phyloP scores from a whole-genome alignment of 2,329 filamentous ascomycete genomes.

The Leptographium radiaticola region DNA sequence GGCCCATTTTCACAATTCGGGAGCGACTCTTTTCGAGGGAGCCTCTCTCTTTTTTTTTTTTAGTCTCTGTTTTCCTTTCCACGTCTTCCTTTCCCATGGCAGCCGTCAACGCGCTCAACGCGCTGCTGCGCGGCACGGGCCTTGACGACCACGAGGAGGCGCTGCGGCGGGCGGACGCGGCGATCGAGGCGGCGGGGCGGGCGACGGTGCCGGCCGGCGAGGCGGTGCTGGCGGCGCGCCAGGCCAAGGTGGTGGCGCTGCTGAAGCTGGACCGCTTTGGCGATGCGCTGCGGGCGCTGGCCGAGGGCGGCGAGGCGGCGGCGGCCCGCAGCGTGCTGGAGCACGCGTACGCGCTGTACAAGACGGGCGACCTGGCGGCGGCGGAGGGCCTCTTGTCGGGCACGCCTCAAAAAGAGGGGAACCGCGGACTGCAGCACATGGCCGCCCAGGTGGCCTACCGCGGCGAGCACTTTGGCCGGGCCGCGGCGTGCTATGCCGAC shows the following conservation, averaged over 20 bases:
- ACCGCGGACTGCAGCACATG: conserved; percentile 35
- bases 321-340: conserved; percentile 52
- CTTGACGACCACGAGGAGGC: conserved; percentile 64
- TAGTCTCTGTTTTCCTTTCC: not conserved
- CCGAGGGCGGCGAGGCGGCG: conserved; percentile 47
- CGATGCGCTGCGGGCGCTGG: conserved; percentile 58
- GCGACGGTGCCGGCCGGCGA: conserved; percentile 29
- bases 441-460: conserved; percentile 61
- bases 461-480: conserved; percentile 57
- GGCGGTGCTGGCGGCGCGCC: conserved; percentile 38
- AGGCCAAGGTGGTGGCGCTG: conserved; percentile 60
- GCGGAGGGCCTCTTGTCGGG: conserved; percentile 37
- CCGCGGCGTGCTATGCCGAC: conserved; percentile 48
- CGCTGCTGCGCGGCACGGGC: conserved; percentile 38
- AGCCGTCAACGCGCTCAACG: conserved; percentile 34
- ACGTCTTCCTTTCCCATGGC: conserved; percentile 13
- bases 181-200: conserved; percentile 50
- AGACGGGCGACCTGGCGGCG: conserved; percentile 54
- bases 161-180: conserved; percentile 49
- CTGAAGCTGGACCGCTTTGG: conserved; percentile 73
- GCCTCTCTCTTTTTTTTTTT: not conserved
- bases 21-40: too few species aligned
- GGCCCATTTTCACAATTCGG: too few species aligned
- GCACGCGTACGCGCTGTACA: conserved; percentile 74
- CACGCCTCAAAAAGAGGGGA: conserved; percentile 14